Conservation (phyloP, 768 basidiomycete genomes). For the Tricholoma matsutake region DNA sequence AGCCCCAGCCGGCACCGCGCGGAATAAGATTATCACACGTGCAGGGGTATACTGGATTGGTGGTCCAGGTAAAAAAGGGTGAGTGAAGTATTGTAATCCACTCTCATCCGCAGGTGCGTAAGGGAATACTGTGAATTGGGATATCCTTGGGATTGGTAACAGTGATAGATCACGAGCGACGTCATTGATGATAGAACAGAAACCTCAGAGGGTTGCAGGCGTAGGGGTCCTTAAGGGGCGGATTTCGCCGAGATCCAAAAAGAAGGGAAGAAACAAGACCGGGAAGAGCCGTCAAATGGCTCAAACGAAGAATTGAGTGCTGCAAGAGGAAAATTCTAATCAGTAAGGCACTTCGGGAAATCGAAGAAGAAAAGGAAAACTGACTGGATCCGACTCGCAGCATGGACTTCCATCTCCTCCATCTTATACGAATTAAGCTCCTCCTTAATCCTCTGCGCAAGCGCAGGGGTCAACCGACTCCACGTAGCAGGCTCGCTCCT, state of each 20-base stretch:
- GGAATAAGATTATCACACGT: slow-evolving; percentile 17
- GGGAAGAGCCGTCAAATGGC: slow-evolving; percentile 11
- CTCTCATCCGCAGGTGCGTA: slow-evolving; percentile 13
- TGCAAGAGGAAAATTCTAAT: slow-evolving; percentile 25
- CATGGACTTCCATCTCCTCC: slow-evolving; percentile 99
- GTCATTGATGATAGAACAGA: slow-evolving; percentile 21
- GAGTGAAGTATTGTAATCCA: slow-evolving; percentile 10
- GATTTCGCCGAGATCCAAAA: slow-evolving; percentile 24
- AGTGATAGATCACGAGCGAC: slow-evolving; percentile 26
- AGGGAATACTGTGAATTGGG: slow-evolving; percentile 9
- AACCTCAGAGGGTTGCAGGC: slow-evolving; percentile 11
- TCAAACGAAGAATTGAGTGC: slow-evolving; percentile 90
- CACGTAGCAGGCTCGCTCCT: slow-evolving; percentile 96
- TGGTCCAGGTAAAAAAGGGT: slow-evolving; percentile 4
- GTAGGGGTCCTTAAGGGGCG: slow-evolving; percentile 14
- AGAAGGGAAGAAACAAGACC: slow-evolving; percentile 14
- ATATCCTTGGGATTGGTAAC: slow-evolving; percentile 10
- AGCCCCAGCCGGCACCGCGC: slow-evolving; percentile 16
- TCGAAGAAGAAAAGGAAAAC: slow-evolving; percentile 29
- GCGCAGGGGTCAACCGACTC: slow-evolving; percentile 90
- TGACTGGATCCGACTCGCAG: slow-evolving; percentile 85
- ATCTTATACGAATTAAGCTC: slow-evolving; percentile 98
- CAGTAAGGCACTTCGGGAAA: slow-evolving; percentile 1
- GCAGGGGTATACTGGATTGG: slow-evolving; percentile 21
- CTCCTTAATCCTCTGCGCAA: slow-evolving; percentile 97